A percentile compares a stretch with the other conserved stretches of the same genome.
phyloP scores from a whole-genome alignment of 495 filamentous ascomycete species.

The Pyrenopolyporus hunteri region DNA sequence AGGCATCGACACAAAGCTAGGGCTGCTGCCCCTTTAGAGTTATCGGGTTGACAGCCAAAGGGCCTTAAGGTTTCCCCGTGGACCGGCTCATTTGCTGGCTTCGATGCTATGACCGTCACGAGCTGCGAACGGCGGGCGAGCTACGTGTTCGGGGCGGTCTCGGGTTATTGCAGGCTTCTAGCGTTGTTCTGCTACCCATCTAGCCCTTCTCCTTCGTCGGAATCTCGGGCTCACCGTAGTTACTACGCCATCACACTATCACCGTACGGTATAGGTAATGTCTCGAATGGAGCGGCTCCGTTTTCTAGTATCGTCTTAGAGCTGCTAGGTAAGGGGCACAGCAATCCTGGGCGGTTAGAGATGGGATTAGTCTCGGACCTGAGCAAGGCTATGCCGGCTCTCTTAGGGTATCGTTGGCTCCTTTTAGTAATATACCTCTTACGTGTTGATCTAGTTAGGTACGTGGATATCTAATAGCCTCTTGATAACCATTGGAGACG shows the following conservation, averaged over 20 bases:
- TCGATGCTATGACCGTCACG: neutral
- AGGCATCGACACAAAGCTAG: neutral
- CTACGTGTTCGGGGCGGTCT: conserved; percentile 11
- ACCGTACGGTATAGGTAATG: neutral
- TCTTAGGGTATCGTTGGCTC: neutral
- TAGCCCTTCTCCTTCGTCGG: no score
- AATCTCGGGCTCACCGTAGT: conserved; percentile 7
- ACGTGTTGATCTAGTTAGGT: neutral
- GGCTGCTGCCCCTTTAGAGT: neutral
- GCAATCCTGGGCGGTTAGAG: neutral
- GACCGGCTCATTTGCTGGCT: neutral
- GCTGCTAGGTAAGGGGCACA: conserved; percentile 1
- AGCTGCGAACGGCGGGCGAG: conserved; percentile 9
- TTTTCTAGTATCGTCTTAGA: conserved; percentile 11
- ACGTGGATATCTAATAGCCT: conserved; percentile 2
- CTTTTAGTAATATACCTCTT: neutral
- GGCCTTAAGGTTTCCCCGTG: conserved; percentile 7
- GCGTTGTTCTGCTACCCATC: no score
- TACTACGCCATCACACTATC: conserved; percentile 10
- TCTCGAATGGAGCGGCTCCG: no score
- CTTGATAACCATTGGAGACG: neutral
- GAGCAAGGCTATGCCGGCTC: neutral
- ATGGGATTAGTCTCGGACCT: neutral
- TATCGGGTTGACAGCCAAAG: neutral
- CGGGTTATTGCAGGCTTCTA: neutral